A percentile compares a stretch with the other conserved stretches of the same genome.
Conservation (phyloP, 2,329 filamentous ascomycete genomes). For the Phoma sp. region DNA sequence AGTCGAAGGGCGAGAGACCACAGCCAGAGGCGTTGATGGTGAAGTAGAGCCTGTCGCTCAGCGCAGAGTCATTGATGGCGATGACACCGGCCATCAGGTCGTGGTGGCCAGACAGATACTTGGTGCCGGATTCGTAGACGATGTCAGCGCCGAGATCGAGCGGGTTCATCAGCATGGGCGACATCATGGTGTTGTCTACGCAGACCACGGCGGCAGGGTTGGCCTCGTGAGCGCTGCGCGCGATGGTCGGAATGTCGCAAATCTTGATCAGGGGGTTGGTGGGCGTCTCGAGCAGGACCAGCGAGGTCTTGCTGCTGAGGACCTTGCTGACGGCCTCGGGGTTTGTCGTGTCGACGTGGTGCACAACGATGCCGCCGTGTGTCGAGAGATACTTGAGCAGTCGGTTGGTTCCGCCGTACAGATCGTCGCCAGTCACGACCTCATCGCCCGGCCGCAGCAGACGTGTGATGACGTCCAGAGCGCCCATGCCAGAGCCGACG, state of each 20-base stretch:
- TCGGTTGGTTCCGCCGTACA: constrained; percentile 95
- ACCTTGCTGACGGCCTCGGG: constrained; percentile 72
- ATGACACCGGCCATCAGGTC: constrained; percentile 99
- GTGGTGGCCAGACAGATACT: constrained; percentile 97
- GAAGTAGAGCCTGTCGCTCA: constrained; percentile 93
- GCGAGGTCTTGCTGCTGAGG: constrained; percentile 81
- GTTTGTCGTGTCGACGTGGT: constrained; percentile 93
- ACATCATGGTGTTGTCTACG: constrained; percentile 99
- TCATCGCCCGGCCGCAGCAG: constrained; percentile 91
- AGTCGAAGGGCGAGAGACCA: constrained; percentile 92
- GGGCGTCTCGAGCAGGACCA: constrained; percentile 95
- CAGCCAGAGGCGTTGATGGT: constrained; percentile 97
- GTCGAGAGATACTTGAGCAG: constrained; percentile 89
- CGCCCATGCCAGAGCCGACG: constrained; percentile 96
- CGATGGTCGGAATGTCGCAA: constrained; percentile 85
- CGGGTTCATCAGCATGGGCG: constrained; percentile 90
- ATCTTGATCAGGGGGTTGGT: constrained; percentile 99
- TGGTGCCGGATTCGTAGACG: constrained; percentile 96
- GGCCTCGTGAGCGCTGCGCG: constrained; percentile 74
- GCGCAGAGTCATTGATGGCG: constrained; percentile 79
- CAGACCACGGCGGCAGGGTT: constrained; percentile 83
- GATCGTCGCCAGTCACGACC: constrained; percentile 94
- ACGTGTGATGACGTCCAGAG: constrained; percentile 92
- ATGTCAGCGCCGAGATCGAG: constrained; percentile 94
- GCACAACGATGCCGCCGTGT: constrained; percentile 89